Evolutionary conservation across 176 grass and related monocot species (phyloP).

Genomic region (Triticum turgidum): DNA sequence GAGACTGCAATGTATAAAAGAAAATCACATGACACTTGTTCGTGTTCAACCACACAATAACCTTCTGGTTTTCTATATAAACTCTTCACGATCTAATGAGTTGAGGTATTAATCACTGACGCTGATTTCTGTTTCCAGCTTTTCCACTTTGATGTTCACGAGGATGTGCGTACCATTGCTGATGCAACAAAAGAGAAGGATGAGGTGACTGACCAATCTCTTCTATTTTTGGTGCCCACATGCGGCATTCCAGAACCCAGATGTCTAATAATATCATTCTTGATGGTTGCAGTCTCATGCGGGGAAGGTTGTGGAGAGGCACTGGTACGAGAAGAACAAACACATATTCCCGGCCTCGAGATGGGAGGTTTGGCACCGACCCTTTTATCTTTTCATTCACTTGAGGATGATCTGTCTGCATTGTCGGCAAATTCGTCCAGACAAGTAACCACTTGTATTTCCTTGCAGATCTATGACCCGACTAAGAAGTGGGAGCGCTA

Average conservation of each 20-base stretch:
- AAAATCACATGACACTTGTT: background rate
- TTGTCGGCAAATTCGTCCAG: background rate
- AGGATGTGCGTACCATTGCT: constrained; percentile 91
- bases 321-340: constrained; percentile 99
- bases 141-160: constrained; percentile 99
- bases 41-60: background rate
- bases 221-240: background rate
- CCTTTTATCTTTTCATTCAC: background rate
- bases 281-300: constrained; percentile 75
- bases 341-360: constrained; percentile 98
- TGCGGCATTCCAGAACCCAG: constrained; percentile 1
- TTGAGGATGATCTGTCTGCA: background rate
- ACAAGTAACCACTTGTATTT: background rate
- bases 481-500: constrained; percentile 99
- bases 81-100: background rate
- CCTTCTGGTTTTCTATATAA: background rate
- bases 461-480: constrained; percentile 93
- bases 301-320: constrained; percentile 95
- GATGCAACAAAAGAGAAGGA: constrained; percentile 99
- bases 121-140: constrained; percentile 48
- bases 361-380: constrained; percentile 79
- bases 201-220: constrained; percentile 50
- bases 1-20: background rate
- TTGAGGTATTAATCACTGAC: constrained; percentile 13
- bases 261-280: constrained; percentile 12